A percentile compares a stretch with the other conserved stretches of the same genome.
Evolutionary conservation across 2,329 filamentous ascomycete genomes (phyloP).

Genomic region (Trichophyton schoenleinii): DNA sequence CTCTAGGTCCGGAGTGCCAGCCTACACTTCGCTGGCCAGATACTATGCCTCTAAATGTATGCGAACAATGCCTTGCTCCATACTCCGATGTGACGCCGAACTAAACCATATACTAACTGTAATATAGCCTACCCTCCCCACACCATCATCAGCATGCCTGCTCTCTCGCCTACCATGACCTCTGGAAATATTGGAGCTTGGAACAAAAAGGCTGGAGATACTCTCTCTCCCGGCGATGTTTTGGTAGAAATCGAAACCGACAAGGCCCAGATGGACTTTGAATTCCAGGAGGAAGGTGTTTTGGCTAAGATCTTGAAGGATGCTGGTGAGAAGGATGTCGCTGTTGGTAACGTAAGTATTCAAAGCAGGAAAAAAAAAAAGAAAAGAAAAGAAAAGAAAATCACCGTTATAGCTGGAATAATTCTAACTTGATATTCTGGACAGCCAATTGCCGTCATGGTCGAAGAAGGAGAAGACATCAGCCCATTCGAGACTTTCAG

Average conservation of each 20-base stretch:
- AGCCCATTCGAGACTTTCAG: conserved; percentile 80
- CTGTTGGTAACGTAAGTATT: conserved; percentile 79
- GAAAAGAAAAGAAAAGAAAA: background rate
- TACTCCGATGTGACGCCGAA: conserved; percentile 5
- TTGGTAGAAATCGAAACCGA: conserved; percentile 98
- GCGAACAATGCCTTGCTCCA: conserved; percentile 19
- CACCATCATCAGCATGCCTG: conserved; percentile 94
- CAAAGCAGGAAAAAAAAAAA: background rate
- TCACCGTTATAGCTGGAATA: background rate
- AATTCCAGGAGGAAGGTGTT: conserved; percentile 96
- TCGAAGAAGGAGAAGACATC: conserved; percentile 82
- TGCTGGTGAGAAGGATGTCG: conserved; percentile 81
- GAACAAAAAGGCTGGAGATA: conserved; percentile 94
- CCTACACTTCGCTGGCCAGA: conserved; percentile 48
- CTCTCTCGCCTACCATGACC: conserved; percentile 94
- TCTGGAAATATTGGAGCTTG: conserved; percentile 90
- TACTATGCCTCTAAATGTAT: conserved; percentile 60
- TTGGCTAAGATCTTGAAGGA: conserved; percentile 91
- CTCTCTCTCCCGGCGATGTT: conserved; percentile 80
- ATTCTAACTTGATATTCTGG: background rate
- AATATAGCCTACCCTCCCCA: conserved; percentile 78
- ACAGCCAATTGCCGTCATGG: conserved; percentile 88
- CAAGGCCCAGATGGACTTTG: conserved; percentile 99
- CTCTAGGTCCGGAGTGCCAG: conserved; percentile 35
- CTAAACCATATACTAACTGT: background rate